These are phyloP conservation scores for Picea glauca DNA, from an alignment of 75 land plant species.

Conservation along the genomic window DNA sequence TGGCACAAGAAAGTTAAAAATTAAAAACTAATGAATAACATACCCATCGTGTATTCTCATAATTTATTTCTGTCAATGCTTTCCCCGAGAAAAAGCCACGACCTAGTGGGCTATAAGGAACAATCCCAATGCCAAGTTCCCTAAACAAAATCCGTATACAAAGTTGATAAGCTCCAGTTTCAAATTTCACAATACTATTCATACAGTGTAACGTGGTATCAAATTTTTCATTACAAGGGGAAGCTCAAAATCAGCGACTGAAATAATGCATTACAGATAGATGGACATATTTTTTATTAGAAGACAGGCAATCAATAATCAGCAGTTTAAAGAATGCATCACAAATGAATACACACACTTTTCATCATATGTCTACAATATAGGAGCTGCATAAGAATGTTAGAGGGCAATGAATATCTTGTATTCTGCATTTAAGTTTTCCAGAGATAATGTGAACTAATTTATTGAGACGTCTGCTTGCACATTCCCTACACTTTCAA, in stretches of 20 bases:
- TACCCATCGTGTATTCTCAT: constrained; percentile 4
- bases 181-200: background rate
- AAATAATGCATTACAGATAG: background rate
- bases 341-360: background rate
- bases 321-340: background rate
- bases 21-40: background rate
- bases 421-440: background rate
- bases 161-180: background rate
- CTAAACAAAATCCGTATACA: constrained; percentile 8
- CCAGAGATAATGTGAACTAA: background rate
- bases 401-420: background rate
- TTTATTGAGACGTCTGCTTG: background rate
- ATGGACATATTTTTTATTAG: background rate
- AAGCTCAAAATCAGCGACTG: background rate
- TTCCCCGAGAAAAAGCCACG: constrained; percentile 44
- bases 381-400: background rate
- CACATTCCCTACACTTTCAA: background rate
- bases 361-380: background rate
- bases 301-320: background rate
- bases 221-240: background rate
- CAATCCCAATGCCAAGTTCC: constrained; percentile 42
- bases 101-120: constrained; percentile 33
- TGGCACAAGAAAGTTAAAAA: background rate
- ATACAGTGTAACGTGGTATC: background rate
- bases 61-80: constrained; percentile 14